Evolutionary conservation across 805 yeast species (phyloP), one percentile per base, ranked within the genome.

Genomic region (Clavispora carvajalis): DNA sequence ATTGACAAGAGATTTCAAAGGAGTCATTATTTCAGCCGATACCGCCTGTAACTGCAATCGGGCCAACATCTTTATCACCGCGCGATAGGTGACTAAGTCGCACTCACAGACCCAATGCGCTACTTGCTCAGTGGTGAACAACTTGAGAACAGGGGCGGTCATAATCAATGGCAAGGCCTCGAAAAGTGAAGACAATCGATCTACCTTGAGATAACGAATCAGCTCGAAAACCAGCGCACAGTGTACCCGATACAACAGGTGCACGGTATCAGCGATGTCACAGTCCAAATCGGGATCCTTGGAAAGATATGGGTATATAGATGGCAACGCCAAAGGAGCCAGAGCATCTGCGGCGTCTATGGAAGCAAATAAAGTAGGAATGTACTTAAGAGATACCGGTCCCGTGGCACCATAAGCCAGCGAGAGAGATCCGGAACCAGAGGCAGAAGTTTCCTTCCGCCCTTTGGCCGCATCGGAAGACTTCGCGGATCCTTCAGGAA

Each of bases 61-160:
- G 4, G 82, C 73, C 46, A 87, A 60, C 74, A 81, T 72, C 48
- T 74, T 76, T 17, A 82, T 67, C 55, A 74, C 61, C 3, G 68
- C 54, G 31, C 65, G 65, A 60, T 82, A 85, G 62, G 82, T 73
- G n/a, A 74, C 64, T 44, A 72, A 52, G 57, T 88, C 95, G 55
- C 88, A 83, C 35, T 73, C 63, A 23, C 69, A 51, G n/a, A 84
- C 71, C 95, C 95, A 87, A 12, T 71, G 71, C 5, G 68, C 52
- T 11, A 79, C 52, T 6, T 63, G 59, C 11, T 74, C 74, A 9
- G 74, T 64, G 6, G 68, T 68, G 53, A 80, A 75, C 17, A 86
- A 61, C 49, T 75, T 75, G 53, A 73, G 75, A 30, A 80, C 83
- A 3, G 85, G 84, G 0, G 78, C 67, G 0, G 89, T 78, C 39